These are phyloP conservation scores for Hericium erinaceus DNA, from an alignment of 768 basidiomycete genomes.

Conservation along the genomic window DNA sequence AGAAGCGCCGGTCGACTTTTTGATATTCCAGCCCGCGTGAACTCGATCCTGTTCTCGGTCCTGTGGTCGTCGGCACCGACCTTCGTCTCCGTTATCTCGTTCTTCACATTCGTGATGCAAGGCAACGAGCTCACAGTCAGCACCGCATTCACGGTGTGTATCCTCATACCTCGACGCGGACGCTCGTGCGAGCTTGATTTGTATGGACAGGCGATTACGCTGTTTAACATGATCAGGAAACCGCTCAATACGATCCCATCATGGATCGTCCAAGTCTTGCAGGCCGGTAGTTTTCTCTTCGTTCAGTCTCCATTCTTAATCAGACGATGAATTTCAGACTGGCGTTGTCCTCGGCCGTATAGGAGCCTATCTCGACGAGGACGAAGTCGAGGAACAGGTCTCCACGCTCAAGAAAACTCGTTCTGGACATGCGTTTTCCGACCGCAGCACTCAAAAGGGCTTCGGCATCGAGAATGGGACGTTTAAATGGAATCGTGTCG, in stretches of 20 bases:
- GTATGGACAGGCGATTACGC: slow-evolving; percentile 49
- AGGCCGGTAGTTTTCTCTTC: too few species aligned
- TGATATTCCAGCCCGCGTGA: slow-evolving; percentile 45
- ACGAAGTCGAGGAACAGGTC: slow-evolving; percentile 53
- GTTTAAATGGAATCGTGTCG: slow-evolving; percentile 50
- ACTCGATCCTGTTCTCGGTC: slow-evolving; percentile 58
- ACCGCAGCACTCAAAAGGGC: slow-evolving; percentile 21
- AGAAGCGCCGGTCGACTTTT: neutral
- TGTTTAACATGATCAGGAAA: slow-evolving; percentile 73
- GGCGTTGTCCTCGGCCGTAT: slow-evolving; percentile 53
- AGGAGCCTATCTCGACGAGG: slow-evolving; percentile 48
- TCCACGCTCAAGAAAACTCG: slow-evolving; percentile 39
- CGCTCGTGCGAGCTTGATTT: slow-evolving; percentile 19
- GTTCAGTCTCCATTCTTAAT: too few species aligned
- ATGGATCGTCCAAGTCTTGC: slow-evolving; percentile 67
- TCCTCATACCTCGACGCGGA: slow-evolving; percentile 1
- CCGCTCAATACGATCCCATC: slow-evolving; percentile 76
- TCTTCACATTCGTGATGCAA: slow-evolving; percentile 61
- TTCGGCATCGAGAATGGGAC: slow-evolving; percentile 42
- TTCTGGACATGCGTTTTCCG: slow-evolving; percentile 11
- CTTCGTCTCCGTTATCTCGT: slow-evolving; percentile 70
- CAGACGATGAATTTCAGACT: slow-evolving; percentile 16
- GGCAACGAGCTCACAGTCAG: slow-evolving; percentile 70
- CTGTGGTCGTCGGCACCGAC: slow-evolving; percentile 75
- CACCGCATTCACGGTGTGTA: slow-evolving; percentile 73